Conservation (phyloP, 257 asterid species). For the Lycium barbarum region DNA sequence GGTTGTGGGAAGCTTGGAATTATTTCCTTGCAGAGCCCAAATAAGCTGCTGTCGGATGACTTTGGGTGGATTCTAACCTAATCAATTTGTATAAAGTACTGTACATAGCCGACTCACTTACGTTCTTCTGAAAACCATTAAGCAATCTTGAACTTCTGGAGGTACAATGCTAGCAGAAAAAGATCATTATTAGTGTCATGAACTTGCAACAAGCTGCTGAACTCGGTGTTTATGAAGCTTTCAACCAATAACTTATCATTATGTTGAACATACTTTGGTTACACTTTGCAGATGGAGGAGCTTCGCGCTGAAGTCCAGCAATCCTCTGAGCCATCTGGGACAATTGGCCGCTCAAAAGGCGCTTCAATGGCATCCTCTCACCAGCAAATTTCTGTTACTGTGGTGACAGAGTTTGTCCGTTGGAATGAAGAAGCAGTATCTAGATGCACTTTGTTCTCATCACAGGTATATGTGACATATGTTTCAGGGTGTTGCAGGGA, state of each 20-base stretch:
- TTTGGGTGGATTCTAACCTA: background rate
- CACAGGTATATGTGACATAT: constrained; percentile 62
- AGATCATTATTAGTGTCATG: background rate
- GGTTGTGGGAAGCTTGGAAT: background rate
- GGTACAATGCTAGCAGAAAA: constrained; percentile 7
- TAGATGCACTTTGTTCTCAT: constrained; percentile 78
- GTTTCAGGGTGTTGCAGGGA: constrained; percentile 24
- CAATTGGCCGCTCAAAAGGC: constrained; percentile 97
- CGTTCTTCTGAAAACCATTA: background rate
- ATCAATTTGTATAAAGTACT: background rate
- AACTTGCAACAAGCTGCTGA: constrained; percentile 2
- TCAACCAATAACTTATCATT: background rate
- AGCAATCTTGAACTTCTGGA: background rate
- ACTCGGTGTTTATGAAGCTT: background rate
- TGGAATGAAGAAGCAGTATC: constrained; percentile 99
- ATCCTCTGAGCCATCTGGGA: constrained; percentile 79
- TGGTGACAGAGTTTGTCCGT: constrained; percentile 93
- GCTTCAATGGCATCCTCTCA: constrained; percentile 81
- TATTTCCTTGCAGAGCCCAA: constrained; percentile 12
- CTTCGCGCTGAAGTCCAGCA: constrained; percentile 80
- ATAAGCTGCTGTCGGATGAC: constrained; percentile 18
- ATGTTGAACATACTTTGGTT: constrained; percentile 30
- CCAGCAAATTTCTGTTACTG: constrained; percentile 95
- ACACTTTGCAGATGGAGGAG: constrained; percentile 80
- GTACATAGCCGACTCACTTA: background rate